Evolutionary conservation across 2,329 filamentous ascomycete species (phyloP).

Genomic region (Dactylellina leptospora): DNA sequence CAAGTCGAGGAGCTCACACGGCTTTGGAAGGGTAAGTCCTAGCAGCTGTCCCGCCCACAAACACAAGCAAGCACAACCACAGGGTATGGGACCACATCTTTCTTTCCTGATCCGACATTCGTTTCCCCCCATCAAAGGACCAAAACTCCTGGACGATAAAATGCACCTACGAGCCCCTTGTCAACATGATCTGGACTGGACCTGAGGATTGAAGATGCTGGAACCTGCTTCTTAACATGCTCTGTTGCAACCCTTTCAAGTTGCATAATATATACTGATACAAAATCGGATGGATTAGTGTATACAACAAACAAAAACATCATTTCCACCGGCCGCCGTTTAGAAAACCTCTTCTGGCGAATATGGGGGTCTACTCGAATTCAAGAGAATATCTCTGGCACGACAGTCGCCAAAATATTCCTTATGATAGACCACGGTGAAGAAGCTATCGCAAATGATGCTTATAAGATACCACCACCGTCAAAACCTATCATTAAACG

Average conservation of each 20-base stretch:
- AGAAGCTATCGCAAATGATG: constrained; percentile 52
- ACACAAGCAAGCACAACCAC: constrained; percentile 45
- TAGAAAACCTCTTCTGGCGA: constrained; percentile 67
- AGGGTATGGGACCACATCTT: constrained; percentile 53
- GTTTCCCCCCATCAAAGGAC: constrained; percentile 39
- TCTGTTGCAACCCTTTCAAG: constrained; percentile 48
- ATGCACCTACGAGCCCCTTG: constrained; percentile 11
- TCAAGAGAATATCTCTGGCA: constrained; percentile 60
- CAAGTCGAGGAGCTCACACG: constrained; percentile 61
- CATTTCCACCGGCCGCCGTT: constrained; percentile 61
- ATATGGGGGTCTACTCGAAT: constrained; percentile 63
- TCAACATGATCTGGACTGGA: constrained; percentile 36
- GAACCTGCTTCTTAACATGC: constrained; percentile 51
- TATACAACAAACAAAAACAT: constrained; percentile 63
- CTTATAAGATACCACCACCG: constrained; percentile 52
- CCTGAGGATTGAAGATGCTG: constrained; percentile 47
- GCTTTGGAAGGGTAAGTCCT: constrained; percentile 64
- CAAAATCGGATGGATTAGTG: constrained; percentile 59
- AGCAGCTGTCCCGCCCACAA: constrained; percentile 49
- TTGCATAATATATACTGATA: constrained; percentile 45
- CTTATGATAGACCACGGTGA: constrained; percentile 61
- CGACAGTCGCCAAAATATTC: constrained; percentile 62
- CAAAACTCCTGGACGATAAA: constrained; percentile 20
- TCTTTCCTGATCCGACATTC: constrained; percentile 38
- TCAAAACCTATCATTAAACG: constrained; percentile 53